These are phyloP conservation scores for Solanum ossicruentum DNA, from an alignment of 257 asterid species.

Conservation along the genomic window DNA sequence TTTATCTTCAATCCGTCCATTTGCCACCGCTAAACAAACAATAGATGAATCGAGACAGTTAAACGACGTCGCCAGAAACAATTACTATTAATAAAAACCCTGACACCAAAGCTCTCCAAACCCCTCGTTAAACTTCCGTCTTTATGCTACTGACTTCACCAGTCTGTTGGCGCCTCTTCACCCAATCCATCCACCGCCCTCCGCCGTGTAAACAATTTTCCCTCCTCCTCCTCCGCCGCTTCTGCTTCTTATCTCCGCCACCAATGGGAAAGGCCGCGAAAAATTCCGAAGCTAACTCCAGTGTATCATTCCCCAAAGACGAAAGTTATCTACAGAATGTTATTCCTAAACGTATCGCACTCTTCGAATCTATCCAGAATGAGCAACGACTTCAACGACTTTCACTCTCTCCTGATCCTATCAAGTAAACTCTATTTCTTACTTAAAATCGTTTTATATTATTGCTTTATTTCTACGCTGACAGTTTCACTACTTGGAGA, in stretches of 20 bases:
- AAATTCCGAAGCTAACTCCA: constrained; percentile 17
- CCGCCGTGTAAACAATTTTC: constrained; percentile 8
- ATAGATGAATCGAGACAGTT: too few species aligned
- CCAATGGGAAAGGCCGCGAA: constrained; percentile 40
- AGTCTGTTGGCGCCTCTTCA: constrained; percentile 15
- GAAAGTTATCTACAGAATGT: constrained; percentile 55
- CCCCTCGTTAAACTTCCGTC: background rate
- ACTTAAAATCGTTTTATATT: background rate
- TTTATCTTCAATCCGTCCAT: too few species aligned
- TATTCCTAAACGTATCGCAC: constrained; percentile 49
- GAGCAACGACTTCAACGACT: constrained; percentile 43
- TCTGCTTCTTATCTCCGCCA: constrained; percentile 7
- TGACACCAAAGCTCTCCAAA: background rate
- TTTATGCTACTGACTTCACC: background rate
- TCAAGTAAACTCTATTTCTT: constrained; percentile 21
- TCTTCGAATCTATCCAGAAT: constrained; percentile 38
- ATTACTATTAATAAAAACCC: background rate
- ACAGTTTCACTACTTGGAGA: background rate
- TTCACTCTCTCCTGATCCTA: constrained; percentile 48
- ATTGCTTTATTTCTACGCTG: background rate
- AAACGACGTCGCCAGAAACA: background rate
- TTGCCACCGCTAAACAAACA: too few species aligned
- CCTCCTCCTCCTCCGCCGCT: constrained; percentile 12
- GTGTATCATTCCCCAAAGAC: constrained; percentile 28
- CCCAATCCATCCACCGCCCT: constrained; percentile 14